Conservation (phyloP, 2,329 filamentous ascomycete species). For the Byssothecium circinans region DNA sequence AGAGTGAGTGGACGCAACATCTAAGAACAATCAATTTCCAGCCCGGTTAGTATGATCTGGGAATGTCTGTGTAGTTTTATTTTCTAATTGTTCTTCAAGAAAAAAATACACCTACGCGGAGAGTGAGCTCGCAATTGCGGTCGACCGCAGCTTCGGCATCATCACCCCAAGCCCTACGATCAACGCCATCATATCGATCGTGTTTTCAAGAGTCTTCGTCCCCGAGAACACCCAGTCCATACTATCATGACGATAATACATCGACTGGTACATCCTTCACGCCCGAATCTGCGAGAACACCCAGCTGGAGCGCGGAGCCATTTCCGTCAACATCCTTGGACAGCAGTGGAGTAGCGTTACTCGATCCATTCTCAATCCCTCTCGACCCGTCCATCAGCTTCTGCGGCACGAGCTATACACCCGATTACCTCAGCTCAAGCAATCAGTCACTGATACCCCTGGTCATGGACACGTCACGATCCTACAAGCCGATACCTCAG, state of each 20-base stretch:
- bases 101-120: no score
- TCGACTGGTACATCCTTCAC: neutral
- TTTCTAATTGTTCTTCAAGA: no score
- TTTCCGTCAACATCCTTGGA: neutral
- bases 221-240: neutral
- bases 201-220: neutral
- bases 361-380: neutral
- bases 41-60: constrained; percentile 14
- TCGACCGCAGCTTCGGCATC: no score
- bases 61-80: no score
- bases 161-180: neutral
- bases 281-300: neutral
- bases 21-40: constrained; percentile 18
- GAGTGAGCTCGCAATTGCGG: no score
- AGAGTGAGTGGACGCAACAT: constrained; percentile 19
- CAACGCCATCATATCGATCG: neutral
- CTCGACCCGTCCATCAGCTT: constrained; percentile 1
- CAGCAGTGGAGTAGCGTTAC: neutral
- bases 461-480: neutral
- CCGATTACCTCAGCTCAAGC: constrained; percentile 1
- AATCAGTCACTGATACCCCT: neutral
- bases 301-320: neutral
- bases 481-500: constrained; percentile 1
- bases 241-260: neutral
- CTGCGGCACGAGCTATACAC: constrained; percentile 1